Base-by-base conservation (phyloP, 2,329 filamentous ascomycete genomes). In the Aspergillus floridensis region DNA sequence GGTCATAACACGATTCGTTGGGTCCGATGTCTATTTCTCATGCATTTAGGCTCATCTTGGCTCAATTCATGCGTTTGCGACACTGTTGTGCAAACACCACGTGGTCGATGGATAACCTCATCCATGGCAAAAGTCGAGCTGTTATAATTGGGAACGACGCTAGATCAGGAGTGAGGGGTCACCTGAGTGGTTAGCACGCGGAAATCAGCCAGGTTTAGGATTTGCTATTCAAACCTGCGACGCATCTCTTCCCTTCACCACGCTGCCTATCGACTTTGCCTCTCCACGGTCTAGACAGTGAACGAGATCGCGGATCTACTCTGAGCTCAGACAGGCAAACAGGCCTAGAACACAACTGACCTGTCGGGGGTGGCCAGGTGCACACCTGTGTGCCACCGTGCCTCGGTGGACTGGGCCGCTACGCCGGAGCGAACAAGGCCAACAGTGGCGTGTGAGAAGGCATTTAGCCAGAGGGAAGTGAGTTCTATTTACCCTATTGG, bases 351-450 rank as follows among this genome's bases (percentile, higher is more conserved):
- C 38, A n/a, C 29, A 47, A 46, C 19, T 24, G 24, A 24, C 16
- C 16, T 16, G 19, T 16, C 10, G 19, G 8, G 19, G 8, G 16
- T 12, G 4, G 12, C 24, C 22, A 21, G 19, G 24, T 53, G 16
- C 44, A 31, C 38, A 16, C 11, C 52, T 19, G 41, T 21, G 32
- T 22, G 59, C 48, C 49, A 52, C 58, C 53, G 60, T 29, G 59
- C 52, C 49, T 57, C 58, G 60, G 60, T 29, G 46, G 49, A 21
- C 49, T 52, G 49, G 60, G 54, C 53, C 58, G 51, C 50, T 56
- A 59, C 41, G 47, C 57, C 58, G 58, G 35, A 16, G 22, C 26
- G 38, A 56, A 16, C 29, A 47, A 44, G 16, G 38, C 38, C 38
- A 44, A 7, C 38, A 44, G 38, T 44, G 38, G 38, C 38, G 38